Conservation (phyloP, 768 basidiomycete genomes). For the Auriscalpium vulgare region DNA sequence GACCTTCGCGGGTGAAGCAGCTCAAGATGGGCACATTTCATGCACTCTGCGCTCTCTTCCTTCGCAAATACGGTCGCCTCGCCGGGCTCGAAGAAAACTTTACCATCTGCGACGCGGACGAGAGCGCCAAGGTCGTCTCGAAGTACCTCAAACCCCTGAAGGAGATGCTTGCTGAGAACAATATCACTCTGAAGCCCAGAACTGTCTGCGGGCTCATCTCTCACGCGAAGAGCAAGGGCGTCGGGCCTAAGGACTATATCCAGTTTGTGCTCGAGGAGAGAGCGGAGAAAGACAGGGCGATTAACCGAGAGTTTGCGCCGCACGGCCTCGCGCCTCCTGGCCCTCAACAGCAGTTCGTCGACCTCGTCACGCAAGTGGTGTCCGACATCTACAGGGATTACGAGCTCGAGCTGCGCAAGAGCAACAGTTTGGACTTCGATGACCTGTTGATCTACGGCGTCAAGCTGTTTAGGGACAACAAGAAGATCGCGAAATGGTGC, state of each 20-base stretch:
- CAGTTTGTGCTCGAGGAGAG: not conserved
- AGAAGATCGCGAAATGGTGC: conserved; percentile 48
- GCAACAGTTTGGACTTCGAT: conserved; percentile 82
- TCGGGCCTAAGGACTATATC: conserved; percentile 41
- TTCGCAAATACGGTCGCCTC: conserved; percentile 53
- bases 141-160: conserved; percentile 50
- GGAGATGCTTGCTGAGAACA: conserved; percentile 35
- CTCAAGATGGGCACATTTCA: conserved; percentile 76
- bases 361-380: conserved; percentile 33
- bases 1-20: conserved; percentile 42
- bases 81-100: conserved; percentile 67
- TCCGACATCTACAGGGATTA: conserved; percentile 59
- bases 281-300: not conserved
- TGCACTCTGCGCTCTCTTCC: conserved; percentile 61
- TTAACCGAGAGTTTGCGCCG: not conserved
- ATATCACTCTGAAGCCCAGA: conserved; percentile 47
- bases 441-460: conserved; percentile 73
- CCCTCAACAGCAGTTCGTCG: not conserved
- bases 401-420: conserved; percentile 46
- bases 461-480: conserved; percentile 46
- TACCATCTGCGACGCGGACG: conserved; percentile 74
- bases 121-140: conserved; percentile 65
- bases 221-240: conserved; percentile 57
- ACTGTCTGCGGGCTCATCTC: conserved; percentile 58
- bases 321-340: not conserved